Conservation (phyloP, 805 yeast genomes). For the Nakazawaea siamensis region DNA sequence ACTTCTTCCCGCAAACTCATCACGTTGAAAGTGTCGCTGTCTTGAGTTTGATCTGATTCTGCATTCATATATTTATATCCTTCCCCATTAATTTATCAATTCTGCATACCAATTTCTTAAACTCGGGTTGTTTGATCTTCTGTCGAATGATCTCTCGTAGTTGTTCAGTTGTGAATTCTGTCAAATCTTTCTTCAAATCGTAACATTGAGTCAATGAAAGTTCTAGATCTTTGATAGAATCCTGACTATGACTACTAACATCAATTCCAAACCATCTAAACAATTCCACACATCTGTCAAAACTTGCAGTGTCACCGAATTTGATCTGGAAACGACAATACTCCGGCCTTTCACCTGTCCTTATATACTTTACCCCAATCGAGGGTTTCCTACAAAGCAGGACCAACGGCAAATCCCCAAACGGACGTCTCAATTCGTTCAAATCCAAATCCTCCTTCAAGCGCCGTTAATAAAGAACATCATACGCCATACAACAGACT, state of each 20-base stretch:
- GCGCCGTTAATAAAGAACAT: too few relatives aligned
- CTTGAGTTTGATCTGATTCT: conserved; percentile 19
- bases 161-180: not conserved
- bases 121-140: not conserved
- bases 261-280: too few relatives aligned
- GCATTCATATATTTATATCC: not conserved
- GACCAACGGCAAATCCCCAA: not conserved
- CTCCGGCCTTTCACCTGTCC: not conserved
- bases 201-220: too few relatives aligned
- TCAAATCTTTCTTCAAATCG: too few relatives aligned
- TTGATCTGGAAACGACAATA: not conserved
- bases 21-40: conserved; percentile 89
- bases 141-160: not conserved
- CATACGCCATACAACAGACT: too few relatives aligned
- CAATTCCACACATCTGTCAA: too few relatives aligned
- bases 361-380: not conserved
- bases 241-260: too few relatives aligned
- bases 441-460: not conserved
- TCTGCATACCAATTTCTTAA: not conserved
- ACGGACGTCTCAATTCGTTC: not conserved
- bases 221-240: too few relatives aligned
- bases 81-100: too few relatives aligned
- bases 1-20: conserved; percentile 93
- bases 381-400: not conserved
- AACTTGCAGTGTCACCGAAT: too few relatives aligned